phyloP scores from a whole-genome alignment of 495 filamentous ascomycete genomes.

The Penicillium maclennaniae region DNA sequence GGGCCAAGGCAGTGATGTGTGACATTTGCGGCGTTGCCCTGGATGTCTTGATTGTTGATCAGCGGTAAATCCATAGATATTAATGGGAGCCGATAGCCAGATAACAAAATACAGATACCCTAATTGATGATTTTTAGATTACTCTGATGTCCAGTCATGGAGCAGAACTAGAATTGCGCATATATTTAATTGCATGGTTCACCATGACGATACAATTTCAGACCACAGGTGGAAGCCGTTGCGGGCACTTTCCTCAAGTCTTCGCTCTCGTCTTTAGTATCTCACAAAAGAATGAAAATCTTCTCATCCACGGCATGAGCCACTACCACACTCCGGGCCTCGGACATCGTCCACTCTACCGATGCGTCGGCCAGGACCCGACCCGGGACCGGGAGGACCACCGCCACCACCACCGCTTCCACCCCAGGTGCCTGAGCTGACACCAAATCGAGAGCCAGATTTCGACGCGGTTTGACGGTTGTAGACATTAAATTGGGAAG shows the following conservation, averaged over 20 bases:
- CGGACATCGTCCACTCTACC: slow-evolving; percentile 42
- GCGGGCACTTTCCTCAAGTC: background rate
- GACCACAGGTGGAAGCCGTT: background rate
- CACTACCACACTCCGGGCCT: slow-evolving; percentile 35
- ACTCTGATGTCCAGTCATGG: background rate
- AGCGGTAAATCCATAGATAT: background rate
- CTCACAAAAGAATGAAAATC: background rate
- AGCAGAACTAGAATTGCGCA: background rate
- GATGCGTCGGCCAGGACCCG: slow-evolving; percentile 30
- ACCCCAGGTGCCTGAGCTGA: slow-evolving; percentile 24
- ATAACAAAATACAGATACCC: background rate
- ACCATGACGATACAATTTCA: background rate
- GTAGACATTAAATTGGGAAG: slow-evolving; percentile 58
- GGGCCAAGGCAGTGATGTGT: slow-evolving; percentile 1
- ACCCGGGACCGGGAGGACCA: slow-evolving; percentile 23
- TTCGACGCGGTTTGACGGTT: slow-evolving; percentile 17
- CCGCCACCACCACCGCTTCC: slow-evolving; percentile 31
- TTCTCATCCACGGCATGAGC: background rate
- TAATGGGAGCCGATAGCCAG: background rate
- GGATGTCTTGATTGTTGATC: background rate
- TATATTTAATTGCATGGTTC: background rate
- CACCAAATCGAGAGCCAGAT: slow-evolving; percentile 24
- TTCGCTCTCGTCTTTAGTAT: background rate
- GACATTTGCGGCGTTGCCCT: background rate
- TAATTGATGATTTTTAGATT: background rate